Conservation (phyloP, 352 stramenopile species). For the Sclerospora graminicola region DNA sequence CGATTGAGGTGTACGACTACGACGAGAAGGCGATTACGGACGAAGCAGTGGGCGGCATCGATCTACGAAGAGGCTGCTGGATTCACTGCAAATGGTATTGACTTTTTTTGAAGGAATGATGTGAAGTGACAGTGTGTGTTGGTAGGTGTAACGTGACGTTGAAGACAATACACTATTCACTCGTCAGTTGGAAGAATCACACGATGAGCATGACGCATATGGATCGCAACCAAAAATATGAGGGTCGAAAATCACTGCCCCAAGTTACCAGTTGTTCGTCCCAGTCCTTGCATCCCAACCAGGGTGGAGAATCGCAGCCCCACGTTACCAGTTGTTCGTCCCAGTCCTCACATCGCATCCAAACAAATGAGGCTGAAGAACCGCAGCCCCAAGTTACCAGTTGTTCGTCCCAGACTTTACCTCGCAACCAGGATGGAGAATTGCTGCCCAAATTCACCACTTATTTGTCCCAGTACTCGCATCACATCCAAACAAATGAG, state of each 20-base stretch:
- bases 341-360: too few relatives aligned
- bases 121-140: neutral
- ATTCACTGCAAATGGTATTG: slow-evolving; percentile 36
- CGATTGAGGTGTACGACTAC: slow-evolving; percentile 43
- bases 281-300: too few relatives aligned
- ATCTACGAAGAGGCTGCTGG: slow-evolving; percentile 34
- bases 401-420: slow-evolving; percentile 16
- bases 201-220: slow-evolving; percentile 17
- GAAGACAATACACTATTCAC: slow-evolving; percentile 21
- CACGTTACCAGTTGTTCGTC: too few relatives aligned
- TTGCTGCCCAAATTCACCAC: too few relatives aligned
- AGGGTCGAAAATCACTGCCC: slow-evolving; percentile 3
- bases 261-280: slow-evolving; percentile 16
- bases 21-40: slow-evolving; percentile 26
- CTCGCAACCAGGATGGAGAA: too few relatives aligned
- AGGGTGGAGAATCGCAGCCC: too few relatives aligned
- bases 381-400: too few relatives aligned
- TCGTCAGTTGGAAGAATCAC: slow-evolving; percentile 20
- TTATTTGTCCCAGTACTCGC: too few relatives aligned
- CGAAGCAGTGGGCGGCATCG: slow-evolving; percentile 24
- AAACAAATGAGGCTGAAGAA: too few relatives aligned
- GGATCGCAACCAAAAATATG: slow-evolving; percentile 3
- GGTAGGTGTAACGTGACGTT: slow-evolving; percentile 33
- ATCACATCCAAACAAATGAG: too few relatives aligned
- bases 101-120: neutral